Evolutionary conservation across 2,329 filamentous ascomycete species (phyloP).

Genomic region (Trichoderma brevicompactum): DNA sequence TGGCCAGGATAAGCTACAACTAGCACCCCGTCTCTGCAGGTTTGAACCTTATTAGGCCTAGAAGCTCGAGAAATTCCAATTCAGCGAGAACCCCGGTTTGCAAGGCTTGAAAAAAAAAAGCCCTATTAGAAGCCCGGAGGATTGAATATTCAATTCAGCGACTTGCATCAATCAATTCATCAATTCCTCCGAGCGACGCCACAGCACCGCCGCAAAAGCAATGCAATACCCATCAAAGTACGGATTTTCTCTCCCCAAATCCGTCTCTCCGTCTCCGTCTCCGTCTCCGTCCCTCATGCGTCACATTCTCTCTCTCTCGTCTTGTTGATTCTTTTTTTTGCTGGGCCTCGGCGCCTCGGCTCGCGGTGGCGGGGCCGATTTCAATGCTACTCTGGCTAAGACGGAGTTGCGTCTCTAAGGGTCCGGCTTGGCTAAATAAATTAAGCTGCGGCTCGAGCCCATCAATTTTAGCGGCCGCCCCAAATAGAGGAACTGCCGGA

Average conservation of each 20-base stretch:
- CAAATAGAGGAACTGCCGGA: not conserved
- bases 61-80: no score
- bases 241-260: not conserved
- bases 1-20: no score
- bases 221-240: not conserved
- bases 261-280: slow-evolving; percentile 7
- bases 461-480: not conserved
- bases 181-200: no score
- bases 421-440: not conserved
- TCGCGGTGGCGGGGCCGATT: slow-evolving; percentile 8
- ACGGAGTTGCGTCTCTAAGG: no score
- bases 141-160: no score
- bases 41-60: no score
- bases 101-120: no score
- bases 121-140: no score
- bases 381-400: not conserved
- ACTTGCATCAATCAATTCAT: no score
- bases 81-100: no score
- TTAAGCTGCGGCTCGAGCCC: not conserved
- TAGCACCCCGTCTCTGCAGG: no score
- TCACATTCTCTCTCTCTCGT: slow-evolving; percentile 1
- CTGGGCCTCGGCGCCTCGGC: slow-evolving; percentile 22
- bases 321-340: not conserved
- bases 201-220: no score
- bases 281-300: slow-evolving; percentile 7